phyloP scores from a whole-genome alignment of 768 basidiomycete genomes.

The Hericium erinaceus region DNA sequence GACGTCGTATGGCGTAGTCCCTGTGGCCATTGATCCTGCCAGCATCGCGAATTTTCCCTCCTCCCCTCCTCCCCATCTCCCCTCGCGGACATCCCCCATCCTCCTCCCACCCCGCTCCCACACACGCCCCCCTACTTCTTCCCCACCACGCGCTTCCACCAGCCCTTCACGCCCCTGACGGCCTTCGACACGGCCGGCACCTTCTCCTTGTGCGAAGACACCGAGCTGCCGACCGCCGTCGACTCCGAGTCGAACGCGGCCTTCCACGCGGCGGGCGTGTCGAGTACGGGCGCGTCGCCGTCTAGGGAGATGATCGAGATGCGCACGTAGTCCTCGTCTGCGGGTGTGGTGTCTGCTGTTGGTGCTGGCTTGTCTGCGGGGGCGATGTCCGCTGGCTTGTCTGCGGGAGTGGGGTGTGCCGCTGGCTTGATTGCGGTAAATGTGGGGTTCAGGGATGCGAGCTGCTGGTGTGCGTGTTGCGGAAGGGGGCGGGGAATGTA shows the following conservation, averaged over 20 bases:
- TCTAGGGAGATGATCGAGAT: background rate
- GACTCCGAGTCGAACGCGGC: background rate
- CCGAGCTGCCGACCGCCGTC: background rate
- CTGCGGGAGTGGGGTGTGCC: background rate
- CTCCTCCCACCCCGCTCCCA: background rate
- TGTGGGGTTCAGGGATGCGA: background rate
- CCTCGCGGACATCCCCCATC: background rate
- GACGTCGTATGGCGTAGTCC: too few relatives aligned
- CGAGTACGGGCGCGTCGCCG: background rate
- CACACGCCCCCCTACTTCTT: background rate
- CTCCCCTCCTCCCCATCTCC: background rate
- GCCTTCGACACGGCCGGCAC: too few relatives aligned
- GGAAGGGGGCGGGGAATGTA: too few relatives aligned
- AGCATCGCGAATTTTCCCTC: too few relatives aligned
- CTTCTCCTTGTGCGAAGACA: background rate
- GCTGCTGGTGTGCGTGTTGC: background rate
- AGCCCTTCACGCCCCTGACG: background rate
- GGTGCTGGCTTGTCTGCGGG: background rate
- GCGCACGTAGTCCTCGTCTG: background rate
- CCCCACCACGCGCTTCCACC: background rate
- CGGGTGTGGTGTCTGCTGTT: background rate
- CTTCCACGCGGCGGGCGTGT: background rate
- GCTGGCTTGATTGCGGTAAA: too few relatives aligned
- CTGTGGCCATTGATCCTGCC: too few relatives aligned
- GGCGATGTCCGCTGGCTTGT: background rate